Percentiles rank a stretch among this genome's conserved stretches.
Evolutionary conservation across 2,329 filamentous ascomycete genomes (phyloP).

Genomic region (Stemphylium lycopersici): DNA sequence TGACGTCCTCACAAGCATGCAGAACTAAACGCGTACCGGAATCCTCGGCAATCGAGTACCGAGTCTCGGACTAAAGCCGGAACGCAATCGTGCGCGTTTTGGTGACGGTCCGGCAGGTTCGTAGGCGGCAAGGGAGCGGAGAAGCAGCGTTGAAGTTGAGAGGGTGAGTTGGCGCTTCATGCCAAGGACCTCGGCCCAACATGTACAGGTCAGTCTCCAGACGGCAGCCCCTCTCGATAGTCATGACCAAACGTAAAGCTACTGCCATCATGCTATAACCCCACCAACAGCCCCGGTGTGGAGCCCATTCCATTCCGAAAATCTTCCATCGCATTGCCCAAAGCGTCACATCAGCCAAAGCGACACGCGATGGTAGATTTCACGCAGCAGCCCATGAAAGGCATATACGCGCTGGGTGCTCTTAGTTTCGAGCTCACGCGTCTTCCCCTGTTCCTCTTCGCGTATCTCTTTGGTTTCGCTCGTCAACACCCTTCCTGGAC

Average conservation of each 20-base stretch:
- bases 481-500: conserved; percentile 51
- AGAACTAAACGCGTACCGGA: too few relatives aligned
- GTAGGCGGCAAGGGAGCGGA: too few relatives aligned
- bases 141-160: too few relatives aligned
- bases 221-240: too few relatives aligned
- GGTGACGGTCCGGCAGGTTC: too few relatives aligned
- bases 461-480: conserved; percentile 44
- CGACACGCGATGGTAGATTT: conserved; percentile 19
- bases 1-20: too few relatives aligned
- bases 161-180: not conserved
- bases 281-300: too few relatives aligned
- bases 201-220: not conserved
- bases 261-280: too few relatives aligned
- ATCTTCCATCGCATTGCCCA: not conserved
- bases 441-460: conserved; percentile 50
- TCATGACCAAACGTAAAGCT: too few relatives aligned
- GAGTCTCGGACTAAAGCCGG: too few relatives aligned
- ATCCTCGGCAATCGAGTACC: too few relatives aligned
- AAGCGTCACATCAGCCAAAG: not conserved
- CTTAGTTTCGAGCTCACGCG: conserved; percentile 43
- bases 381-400: conserved; percentile 50
- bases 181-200: conserved; percentile 6
- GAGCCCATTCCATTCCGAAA: not conserved
- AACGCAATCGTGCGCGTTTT: too few relatives aligned
- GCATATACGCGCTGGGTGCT: conserved; percentile 47